phyloP scores from a whole-genome alignment of 371 early-diverging fungal species.

The Smittium mucronatum region DNA sequence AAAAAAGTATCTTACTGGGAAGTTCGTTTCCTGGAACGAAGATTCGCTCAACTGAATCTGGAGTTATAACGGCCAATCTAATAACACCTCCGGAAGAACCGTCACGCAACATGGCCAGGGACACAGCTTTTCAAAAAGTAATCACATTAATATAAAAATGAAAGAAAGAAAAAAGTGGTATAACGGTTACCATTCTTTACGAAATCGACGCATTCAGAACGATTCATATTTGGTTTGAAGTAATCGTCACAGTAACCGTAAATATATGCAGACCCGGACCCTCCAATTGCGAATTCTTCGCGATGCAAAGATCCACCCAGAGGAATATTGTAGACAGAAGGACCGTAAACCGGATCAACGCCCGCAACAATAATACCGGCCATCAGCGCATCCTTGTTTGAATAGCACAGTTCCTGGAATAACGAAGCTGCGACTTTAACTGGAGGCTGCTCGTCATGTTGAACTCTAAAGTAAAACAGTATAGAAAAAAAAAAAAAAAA shows the following conservation, averaged over 20 bases:
- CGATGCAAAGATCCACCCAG: constrained; percentile 91
- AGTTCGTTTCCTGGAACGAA: constrained; percentile 85
- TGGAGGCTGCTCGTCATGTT: constrained; percentile 71
- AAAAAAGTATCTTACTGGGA: constrained; percentile 28
- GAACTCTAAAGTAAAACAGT: constrained; percentile 40
- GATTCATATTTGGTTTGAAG: constrained; percentile 73
- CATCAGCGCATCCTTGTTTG: constrained; percentile 75
- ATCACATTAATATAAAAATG: background rate
- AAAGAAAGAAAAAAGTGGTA: background rate
- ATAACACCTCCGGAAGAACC: constrained; percentile 98
- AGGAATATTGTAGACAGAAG: constrained; percentile 84
- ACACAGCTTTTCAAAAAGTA: constrained; percentile 41
- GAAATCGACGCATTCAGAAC: constrained; percentile 88
- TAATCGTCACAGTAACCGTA: constrained; percentile 95
- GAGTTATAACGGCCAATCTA: constrained; percentile 89
- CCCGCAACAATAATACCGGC: constrained; percentile 99
- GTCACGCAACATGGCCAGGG: constrained; percentile 95
- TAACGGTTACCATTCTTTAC: constrained; percentile 51
- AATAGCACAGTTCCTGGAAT: constrained; percentile 90
- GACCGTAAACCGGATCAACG: constrained; percentile 89
- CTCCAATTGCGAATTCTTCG: constrained; percentile 93
- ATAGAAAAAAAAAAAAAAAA: background rate
- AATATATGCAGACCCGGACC: constrained; percentile 95
- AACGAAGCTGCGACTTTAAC: constrained; percentile 86
- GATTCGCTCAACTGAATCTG: constrained; percentile 79